phyloP scores from a whole-genome alignment of 768 basidiomycete genomes.

The Leccinum rimulosum region DNA sequence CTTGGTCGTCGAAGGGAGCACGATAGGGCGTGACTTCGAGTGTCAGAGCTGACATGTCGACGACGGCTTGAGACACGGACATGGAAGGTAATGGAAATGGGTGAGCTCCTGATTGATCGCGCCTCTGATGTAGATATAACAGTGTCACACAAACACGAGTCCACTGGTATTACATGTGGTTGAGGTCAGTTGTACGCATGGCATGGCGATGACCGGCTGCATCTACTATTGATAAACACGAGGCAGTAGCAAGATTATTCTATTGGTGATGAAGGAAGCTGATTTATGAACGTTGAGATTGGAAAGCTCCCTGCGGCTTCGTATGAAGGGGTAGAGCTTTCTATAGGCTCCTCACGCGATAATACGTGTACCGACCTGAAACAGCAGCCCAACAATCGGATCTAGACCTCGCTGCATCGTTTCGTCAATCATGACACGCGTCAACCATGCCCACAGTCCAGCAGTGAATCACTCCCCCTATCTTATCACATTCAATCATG shows the following conservation, averaged over 20 bases:
- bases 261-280: neutral
- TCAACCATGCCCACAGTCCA: conserved; percentile 14
- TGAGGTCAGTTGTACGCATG: conserved; percentile 30
- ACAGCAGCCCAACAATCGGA: neutral
- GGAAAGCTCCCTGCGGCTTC: conserved; percentile 23
- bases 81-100: conserved; percentile 19
- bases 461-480: conserved; percentile 1
- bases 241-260: conserved; percentile 16
- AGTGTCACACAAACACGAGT: conserved; percentile 9
- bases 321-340: neutral
- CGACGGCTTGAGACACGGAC: conserved; percentile 30
- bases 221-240: conserved; percentile 24
- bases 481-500: conserved; percentile 28
- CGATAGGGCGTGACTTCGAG: conserved; percentile 26
- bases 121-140: conserved; percentile 29
- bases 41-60: conserved; percentile 27
- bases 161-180: conserved; percentile 24
- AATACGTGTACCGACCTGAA: conserved; percentile 16
- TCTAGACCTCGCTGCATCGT: neutral
- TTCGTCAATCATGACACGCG: conserved; percentile 18
- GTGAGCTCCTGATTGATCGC: conserved; percentile 15
- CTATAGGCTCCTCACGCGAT: neutral
- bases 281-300: conserved; percentile 3
- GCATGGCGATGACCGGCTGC: conserved; percentile 16
- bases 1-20: conserved; percentile 38